Conservation (phyloP, 108 stramenopile species). For the Poteriospumella lacustris region DNA sequence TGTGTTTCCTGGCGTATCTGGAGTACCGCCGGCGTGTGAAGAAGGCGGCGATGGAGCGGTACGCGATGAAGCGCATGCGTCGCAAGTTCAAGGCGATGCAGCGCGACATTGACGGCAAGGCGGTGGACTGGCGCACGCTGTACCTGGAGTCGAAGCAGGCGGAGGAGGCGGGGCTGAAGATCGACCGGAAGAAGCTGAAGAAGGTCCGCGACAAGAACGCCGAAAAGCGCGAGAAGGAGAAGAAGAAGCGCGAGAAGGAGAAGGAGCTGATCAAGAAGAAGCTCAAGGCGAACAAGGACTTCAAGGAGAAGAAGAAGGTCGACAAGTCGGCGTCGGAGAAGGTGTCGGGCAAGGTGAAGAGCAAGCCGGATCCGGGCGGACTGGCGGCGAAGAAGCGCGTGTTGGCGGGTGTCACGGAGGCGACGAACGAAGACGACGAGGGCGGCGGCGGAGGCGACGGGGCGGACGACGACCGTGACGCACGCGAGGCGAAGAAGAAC, state of each 20-base stretch:
- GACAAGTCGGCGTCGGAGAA: conserved; percentile 32
- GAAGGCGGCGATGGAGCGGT: conserved; percentile 58
- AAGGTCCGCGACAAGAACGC: conserved; percentile 24
- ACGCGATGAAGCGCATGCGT: conserved; percentile 61
- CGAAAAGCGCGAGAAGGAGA: conserved; percentile 30
- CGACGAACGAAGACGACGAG: neutral
- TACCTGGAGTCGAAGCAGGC: conserved; percentile 15
- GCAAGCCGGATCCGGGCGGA: neutral
- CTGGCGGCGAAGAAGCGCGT: neutral
- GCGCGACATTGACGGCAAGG: conserved; percentile 3
- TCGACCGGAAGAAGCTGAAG: conserved; percentile 31
- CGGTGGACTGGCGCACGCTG: conserved; percentile 29
- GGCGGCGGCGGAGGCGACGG: neutral
- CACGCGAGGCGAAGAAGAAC: neutral
- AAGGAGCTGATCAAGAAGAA: conserved; percentile 33
- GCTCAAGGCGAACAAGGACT: conserved; percentile 24
- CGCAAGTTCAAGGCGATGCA: conserved; percentile 60
- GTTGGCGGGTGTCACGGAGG: too few species aligned
- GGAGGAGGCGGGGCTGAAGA: conserved; percentile 2
- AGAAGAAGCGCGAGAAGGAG: conserved; percentile 38
- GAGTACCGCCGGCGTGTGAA: conserved; percentile 64
- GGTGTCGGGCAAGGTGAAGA: neutral
- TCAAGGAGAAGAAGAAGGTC: conserved; percentile 19
- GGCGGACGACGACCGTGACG: neutral
- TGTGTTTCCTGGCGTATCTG: conserved; percentile 43